Evolutionary conservation across 2,329 filamentous ascomycete species (phyloP).

Genomic region (Beauveria medogensis): DNA sequence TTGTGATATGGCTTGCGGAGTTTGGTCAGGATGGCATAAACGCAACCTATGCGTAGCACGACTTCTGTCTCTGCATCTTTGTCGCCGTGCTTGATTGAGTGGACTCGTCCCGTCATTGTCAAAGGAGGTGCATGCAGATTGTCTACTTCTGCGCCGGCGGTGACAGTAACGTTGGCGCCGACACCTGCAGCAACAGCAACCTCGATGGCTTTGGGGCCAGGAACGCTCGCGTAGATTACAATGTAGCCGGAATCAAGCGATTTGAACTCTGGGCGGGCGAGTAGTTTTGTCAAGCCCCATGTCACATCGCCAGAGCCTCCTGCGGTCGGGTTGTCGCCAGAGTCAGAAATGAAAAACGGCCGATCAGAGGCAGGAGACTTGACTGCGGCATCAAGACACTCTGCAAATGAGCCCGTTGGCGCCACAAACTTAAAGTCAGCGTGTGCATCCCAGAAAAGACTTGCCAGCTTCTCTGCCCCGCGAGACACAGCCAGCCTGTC

Average conservation of each 20-base stretch:
- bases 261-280: slow-evolving; percentile 37
- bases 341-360: slow-evolving; percentile 48
- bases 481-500: slow-evolving; percentile 27
- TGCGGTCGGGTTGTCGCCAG: slow-evolving; percentile 47
- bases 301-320: slow-evolving; percentile 47
- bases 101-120: slow-evolving; percentile 41
- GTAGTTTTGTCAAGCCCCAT: slow-evolving; percentile 38
- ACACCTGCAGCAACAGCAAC: slow-evolving; percentile 36
- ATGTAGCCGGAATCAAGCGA: slow-evolving; percentile 23
- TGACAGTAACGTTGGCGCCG: slow-evolving; percentile 40
- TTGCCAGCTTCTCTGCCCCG: slow-evolving; percentile 37
- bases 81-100: slow-evolving; percentile 43
- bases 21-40: slow-evolving; percentile 44
- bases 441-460: slow-evolving; percentile 38
- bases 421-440: slow-evolving; percentile 44
- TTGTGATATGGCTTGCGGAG: slow-evolving; percentile 46
- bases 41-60: slow-evolving; percentile 40
- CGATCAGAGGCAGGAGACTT: slow-evolving; percentile 23
- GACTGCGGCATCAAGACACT: slow-evolving; percentile 40
- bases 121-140: slow-evolving; percentile 38
- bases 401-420: slow-evolving; percentile 36
- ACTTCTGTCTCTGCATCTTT: slow-evolving; percentile 38
- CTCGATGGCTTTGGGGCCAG: slow-evolving; percentile 35
- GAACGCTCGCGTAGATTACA: slow-evolving; percentile 46
- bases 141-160: slow-evolving; percentile 42